A percentile compares a stretch with the other conserved stretches of the same genome.
Evolutionary conservation across 495 filamentous ascomycete species (phyloP).

Genomic region (Oleoguttula mirabilis): DNA sequence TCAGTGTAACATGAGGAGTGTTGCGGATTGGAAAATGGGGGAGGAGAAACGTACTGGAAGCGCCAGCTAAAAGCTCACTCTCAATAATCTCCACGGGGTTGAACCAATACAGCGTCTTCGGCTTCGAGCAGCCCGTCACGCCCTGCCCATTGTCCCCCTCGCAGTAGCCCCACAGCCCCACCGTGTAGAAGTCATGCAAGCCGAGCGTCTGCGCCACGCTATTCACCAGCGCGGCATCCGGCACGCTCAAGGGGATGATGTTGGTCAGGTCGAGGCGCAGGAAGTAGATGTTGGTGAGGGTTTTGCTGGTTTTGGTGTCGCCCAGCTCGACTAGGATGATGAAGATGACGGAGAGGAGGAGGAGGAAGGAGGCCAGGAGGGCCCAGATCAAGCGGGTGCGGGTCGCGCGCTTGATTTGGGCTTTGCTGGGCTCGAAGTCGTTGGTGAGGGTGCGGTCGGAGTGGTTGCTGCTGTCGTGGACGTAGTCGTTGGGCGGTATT

Average conservation of each 20-base stretch:
- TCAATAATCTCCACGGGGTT: constrained; percentile 73
- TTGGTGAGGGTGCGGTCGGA: constrained; percentile 14
- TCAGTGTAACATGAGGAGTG: too few species aligned
- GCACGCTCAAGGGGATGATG: constrained; percentile 64
- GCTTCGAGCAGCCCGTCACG: constrained; percentile 60
- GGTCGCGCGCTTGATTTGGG: constrained; percentile 42
- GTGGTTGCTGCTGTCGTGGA: background rate
- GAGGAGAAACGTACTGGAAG: constrained; percentile 59
- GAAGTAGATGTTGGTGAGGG: constrained; percentile 64
- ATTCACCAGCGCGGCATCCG: constrained; percentile 69
- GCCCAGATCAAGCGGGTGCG: constrained; percentile 42
- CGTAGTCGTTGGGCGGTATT: too few species aligned
- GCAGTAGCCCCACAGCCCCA: constrained; percentile 83
- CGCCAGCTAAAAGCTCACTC: constrained; percentile 65
- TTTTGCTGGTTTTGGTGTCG: constrained; percentile 46
- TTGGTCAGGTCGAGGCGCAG: constrained; percentile 71
- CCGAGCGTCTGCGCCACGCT: constrained; percentile 79
- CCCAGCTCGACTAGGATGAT: constrained; percentile 67
- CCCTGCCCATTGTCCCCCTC: constrained; percentile 65
- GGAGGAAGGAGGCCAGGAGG: constrained; percentile 52
- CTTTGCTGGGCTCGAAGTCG: constrained; percentile 21
- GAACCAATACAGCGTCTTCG: constrained; percentile 70
- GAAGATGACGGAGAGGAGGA: constrained; percentile 63
- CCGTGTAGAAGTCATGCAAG: constrained; percentile 86
- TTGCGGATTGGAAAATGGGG: too few species aligned